phyloP scores from a whole-genome alignment of 805 yeast species.

The Candida anglica region DNA sequence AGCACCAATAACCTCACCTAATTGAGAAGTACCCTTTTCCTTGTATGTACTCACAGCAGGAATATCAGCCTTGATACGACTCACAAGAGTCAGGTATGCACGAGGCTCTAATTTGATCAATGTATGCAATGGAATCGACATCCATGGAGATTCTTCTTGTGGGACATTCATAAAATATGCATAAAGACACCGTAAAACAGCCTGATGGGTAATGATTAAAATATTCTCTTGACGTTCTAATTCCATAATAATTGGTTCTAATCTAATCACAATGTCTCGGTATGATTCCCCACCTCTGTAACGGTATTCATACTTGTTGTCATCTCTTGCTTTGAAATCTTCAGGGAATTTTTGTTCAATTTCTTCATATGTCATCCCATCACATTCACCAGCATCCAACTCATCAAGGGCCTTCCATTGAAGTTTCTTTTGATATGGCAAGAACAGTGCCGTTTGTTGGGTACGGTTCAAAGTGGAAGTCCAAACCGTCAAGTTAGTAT shows the following conservation, averaged over 20 bases:
- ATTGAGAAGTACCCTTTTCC: constrained; percentile 81
- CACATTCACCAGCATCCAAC: constrained; percentile 96
- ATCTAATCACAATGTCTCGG: constrained; percentile 87
- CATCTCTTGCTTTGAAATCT: constrained; percentile 94
- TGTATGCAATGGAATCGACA: constrained; percentile 96
- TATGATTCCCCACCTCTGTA: constrained; percentile 97
- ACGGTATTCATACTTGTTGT: constrained; percentile 90
- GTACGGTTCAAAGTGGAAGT: constrained; percentile 90
- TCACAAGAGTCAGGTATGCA: constrained; percentile 85
- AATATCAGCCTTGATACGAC: constrained; percentile 88
- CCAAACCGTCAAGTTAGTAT: constrained; percentile 77
- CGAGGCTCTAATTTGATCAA: constrained; percentile 92
- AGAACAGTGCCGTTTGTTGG: constrained; percentile 81
- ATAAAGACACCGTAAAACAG: constrained; percentile 91
- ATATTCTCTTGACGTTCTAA: constrained; percentile 95
- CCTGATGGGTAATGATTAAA: constrained; percentile 94
- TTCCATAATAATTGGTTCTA: constrained; percentile 98
- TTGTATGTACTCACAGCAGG: constrained; percentile 98
- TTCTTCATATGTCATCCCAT: constrained; percentile 91
- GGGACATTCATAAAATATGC: constrained; percentile 99
- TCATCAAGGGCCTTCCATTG: constrained; percentile 98
- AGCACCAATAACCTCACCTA: constrained; percentile 46
- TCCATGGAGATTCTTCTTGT: constrained; percentile 97
- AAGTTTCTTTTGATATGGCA: constrained; percentile 72
- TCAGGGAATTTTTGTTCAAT: constrained; percentile 76